These are phyloP conservation scores for Arabidopsis lyrata DNA, from an alignment of 441 rosid genomes.

Conservation along the genomic window DNA sequence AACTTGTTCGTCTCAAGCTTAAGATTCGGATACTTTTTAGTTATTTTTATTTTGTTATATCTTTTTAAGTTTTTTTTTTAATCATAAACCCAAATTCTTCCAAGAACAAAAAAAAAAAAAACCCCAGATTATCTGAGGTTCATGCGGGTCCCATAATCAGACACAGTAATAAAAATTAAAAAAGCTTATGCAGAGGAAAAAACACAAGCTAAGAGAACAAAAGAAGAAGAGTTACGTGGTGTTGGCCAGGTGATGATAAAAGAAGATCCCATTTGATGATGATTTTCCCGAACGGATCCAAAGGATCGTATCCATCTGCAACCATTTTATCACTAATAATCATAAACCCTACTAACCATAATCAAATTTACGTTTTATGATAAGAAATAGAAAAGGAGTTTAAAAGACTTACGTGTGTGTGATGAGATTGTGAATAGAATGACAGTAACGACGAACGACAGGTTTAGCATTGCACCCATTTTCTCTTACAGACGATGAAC, in stretches of 20 bases:
- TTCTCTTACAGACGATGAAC: slow-evolving; percentile 37
- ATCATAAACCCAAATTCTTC: slow-evolving; percentile 43
- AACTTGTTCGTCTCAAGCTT: slow-evolving; percentile 32
- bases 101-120: neutral
- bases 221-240: slow-evolving; percentile 28
- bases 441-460: slow-evolving; percentile 37
- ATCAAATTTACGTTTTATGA: neutral
- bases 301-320: slow-evolving; percentile 85
- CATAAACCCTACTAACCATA: slow-evolving; percentile 13
- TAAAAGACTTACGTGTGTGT: slow-evolving; percentile 24
- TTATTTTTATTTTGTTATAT: neutral
- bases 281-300: slow-evolving; percentile 81
- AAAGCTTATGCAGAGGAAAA: neutral
- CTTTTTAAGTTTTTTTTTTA: neutral
- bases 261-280: slow-evolving; percentile 85
- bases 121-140: neutral
- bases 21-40: slow-evolving; percentile 37
- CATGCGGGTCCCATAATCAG: slow-evolving; percentile 31
- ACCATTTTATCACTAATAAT: slow-evolving; percentile 14
- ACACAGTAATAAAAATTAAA: neutral
- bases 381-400: too few species aligned
- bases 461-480: slow-evolving; percentile 43
- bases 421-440: slow-evolving; percentile 45
- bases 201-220: slow-evolving; percentile 37
- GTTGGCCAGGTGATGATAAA: slow-evolving; percentile 43